Conservation (phyloP, 139 green algal genomes). For the Coccomyxa sp. region DNA sequence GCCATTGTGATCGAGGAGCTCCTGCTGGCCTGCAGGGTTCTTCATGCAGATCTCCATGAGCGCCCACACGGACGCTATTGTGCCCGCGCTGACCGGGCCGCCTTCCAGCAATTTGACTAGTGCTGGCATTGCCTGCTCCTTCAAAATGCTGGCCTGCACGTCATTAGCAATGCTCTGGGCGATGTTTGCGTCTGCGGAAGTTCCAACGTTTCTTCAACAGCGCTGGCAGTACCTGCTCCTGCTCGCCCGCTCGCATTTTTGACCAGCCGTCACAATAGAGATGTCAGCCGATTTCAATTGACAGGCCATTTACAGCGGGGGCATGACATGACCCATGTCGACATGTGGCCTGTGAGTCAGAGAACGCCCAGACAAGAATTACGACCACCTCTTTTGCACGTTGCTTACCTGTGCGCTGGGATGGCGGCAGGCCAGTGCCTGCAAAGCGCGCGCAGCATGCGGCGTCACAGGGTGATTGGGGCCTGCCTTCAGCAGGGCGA, state of each 20-base stretch:
- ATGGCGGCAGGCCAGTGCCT: neutral
- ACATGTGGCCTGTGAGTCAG: too few species aligned
- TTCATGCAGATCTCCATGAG: neutral
- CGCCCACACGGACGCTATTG: neutral
- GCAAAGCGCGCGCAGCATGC: neutral
- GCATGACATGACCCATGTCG: too few species aligned
- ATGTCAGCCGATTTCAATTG: too few species aligned
- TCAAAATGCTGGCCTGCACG: neutral
- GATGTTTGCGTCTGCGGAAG: too few species aligned
- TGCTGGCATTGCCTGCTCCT: neutral
- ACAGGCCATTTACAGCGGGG: too few species aligned
- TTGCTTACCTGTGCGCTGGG: neutral
- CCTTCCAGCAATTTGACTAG: neutral
- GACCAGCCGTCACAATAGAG: too few species aligned
- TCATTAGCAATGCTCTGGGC: too few species aligned
- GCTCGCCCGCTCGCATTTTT: too few species aligned
- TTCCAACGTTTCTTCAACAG: too few species aligned
- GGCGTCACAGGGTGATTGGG: neutral
- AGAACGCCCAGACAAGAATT: too few species aligned
- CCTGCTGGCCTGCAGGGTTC: neutral
- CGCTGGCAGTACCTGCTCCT: too few species aligned
- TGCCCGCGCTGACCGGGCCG: neutral
- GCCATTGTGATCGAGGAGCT: neutral
- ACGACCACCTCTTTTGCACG: neutral
- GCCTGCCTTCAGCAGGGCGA: neutral